These are phyloP conservation scores for Nakazawaea holstii DNA, from an alignment of 805 yeast species.

Conservation along the genomic window DNA sequence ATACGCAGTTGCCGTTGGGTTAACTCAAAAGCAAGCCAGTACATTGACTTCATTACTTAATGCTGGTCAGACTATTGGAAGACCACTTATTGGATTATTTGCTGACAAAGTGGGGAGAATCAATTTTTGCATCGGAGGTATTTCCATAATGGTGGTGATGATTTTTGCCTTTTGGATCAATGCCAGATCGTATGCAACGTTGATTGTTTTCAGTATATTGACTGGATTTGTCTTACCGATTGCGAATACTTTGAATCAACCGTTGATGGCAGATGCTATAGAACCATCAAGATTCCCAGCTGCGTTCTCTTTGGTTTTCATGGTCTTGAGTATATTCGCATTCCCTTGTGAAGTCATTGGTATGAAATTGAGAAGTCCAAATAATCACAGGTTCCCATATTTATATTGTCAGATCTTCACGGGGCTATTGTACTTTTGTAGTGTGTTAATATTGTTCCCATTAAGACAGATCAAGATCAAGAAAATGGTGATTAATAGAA, in stretches of 20 bases:
- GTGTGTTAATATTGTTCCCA: slow-evolving; percentile 25
- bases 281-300: slow-evolving; percentile 30
- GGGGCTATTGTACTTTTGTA: slow-evolving; percentile 27
- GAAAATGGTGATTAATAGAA: slow-evolving; percentile 16
- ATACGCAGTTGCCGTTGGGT: slow-evolving; percentile 43
- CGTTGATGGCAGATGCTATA: slow-evolving; percentile 34
- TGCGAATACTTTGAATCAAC: slow-evolving; percentile 15
- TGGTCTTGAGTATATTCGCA: slow-evolving; percentile 25
- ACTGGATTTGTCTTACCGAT: slow-evolving; percentile 37
- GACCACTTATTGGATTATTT: slow-evolving; percentile 40
- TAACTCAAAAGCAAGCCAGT: slow-evolving; percentile 36
- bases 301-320: slow-evolving; percentile 31
- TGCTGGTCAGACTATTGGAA: slow-evolving; percentile 43
- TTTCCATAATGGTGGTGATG: slow-evolving; percentile 28
- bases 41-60: slow-evolving; percentile 40
- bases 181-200: slow-evolving; percentile 27
- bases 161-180: slow-evolving; percentile 41
- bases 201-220: slow-evolving; percentile 32
- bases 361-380: slow-evolving; percentile 34
- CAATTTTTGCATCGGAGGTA: slow-evolving; percentile 33
- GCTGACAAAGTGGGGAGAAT: slow-evolving; percentile 43
- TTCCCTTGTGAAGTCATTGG: slow-evolving; percentile 52
- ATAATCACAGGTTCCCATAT: slow-evolving; percentile 21
- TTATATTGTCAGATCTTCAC: slow-evolving; percentile 34
- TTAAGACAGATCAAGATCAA: slow-evolving; percentile 31